Evolutionary conservation across 306 rosid species (phyloP).

Genomic region (Lathyrus tuberosus): DNA sequence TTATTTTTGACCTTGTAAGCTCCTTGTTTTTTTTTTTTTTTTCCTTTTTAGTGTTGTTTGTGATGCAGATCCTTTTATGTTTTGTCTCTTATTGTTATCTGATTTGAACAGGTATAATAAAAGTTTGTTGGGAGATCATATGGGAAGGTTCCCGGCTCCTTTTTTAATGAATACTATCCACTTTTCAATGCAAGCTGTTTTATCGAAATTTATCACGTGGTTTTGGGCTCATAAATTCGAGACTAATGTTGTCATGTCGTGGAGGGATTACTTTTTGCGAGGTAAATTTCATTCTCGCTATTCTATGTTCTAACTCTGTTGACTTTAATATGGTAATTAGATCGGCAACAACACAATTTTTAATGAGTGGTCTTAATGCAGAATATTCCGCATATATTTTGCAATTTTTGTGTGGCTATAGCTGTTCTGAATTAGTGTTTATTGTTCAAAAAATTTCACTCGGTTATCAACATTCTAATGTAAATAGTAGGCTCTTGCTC

Average conservation of each 20-base stretch:
- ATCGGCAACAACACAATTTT: neutral
- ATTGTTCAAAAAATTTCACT: neutral
- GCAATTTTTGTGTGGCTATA: conserved; percentile 21
- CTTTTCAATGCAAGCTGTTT: conserved; percentile 87
- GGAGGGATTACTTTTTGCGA: conserved; percentile 86
- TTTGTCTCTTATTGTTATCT: conserved; percentile 31
- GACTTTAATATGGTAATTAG: conserved; percentile 26
- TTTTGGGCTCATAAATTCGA: conserved; percentile 83
- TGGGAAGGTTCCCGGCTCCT: conserved; percentile 99
- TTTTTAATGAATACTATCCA: conserved; percentile 88
- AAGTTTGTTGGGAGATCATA: conserved; percentile 82
- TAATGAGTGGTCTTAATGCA: neutral
- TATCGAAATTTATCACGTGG: conserved; percentile 81
- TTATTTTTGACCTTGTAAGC: conserved; percentile 95
- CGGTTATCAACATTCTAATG: neutral
- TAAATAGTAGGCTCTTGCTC: neutral
- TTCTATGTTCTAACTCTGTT: conserved; percentile 21
- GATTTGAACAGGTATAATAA: conserved; percentile 81
- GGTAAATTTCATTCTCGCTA: conserved; percentile 54
- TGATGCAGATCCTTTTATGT: conserved; percentile 12
- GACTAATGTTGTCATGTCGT: conserved; percentile 72
- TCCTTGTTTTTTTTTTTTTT: neutral
- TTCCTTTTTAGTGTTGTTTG: conserved; percentile 10
- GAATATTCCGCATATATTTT: conserved; percentile 24
- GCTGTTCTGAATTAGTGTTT: conserved; percentile 23